Evolutionary conservation across 1,139 yeast genomes (phyloP), one percentile per base, ranked within the genome.

Genomic region (Sugiyamaella paludigena): DNA sequence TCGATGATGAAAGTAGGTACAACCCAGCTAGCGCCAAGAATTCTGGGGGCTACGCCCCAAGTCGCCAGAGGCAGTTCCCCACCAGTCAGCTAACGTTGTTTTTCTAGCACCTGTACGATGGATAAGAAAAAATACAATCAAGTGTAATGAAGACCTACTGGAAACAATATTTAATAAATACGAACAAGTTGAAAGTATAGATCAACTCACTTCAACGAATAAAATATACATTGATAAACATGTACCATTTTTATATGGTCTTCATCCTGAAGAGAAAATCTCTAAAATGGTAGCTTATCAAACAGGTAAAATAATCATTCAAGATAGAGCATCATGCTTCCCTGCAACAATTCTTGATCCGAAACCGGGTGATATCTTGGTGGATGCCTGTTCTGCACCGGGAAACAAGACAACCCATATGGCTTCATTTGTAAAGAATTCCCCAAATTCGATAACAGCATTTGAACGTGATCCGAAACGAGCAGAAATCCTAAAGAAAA

Each of bases 311-410:
- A 72, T 92, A 16, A 89, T 94, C 50, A 87, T 92, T 52, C 99
- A 92, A 68, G 98, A 92, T 64, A 74, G 98, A 43, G 97, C 98
- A 0, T 89, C 97, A 2, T 92, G 98, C 66, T 88, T 92, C 63
- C 99, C 99, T 0, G 96, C 95, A 0, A 83, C 81, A 51, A 89
- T 94, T 26, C 69, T 92, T 46, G 74, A 79, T 54, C 84, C 89
- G 0, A 54, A 63, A 0, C 73, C 78, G 11, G 76, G 77, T 4
- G 40, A 40, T 29, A 80, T 76, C 50, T 45, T 46, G 12, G 59
- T 89, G 7, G 99, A 92, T 69, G 87, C 97, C 0, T 91, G 98
- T 69, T 89, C 98, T 1, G 98, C 99, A 0, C 99, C 99, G 1
- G 99, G 99, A 6, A 92, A 92, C 68, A 94, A 92, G 66, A 92